These are phyloP conservation scores for Syzygium grande DNA, from an alignment of 345 rosid species.

Conservation along the genomic window DNA sequence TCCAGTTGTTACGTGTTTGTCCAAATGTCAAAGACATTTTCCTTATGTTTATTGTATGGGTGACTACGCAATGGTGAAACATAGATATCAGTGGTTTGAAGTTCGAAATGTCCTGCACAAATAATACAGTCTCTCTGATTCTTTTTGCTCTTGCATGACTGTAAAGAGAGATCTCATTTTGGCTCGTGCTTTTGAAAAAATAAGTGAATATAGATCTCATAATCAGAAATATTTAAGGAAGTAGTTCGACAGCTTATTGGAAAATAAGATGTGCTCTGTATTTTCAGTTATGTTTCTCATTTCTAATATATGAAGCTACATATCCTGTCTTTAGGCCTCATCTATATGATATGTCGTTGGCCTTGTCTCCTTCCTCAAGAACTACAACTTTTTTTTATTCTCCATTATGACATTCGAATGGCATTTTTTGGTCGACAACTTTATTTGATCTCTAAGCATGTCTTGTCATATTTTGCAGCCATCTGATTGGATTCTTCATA, in stretches of 20 bases:
- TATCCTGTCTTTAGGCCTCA: not conserved
- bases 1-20: not conserved
- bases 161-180: not conserved
- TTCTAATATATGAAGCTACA: not conserved
- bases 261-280: not conserved
- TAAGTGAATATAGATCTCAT: not conserved
- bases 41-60: not conserved
- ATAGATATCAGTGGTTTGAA: not conserved
- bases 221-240: not conserved
- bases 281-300: not conserved
- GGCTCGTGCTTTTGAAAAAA: not conserved
- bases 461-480: constrained; percentile 39
- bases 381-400: not conserved
- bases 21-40: not conserved
- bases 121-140: not conserved
- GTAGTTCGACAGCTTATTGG: not conserved
- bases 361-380: not conserved
- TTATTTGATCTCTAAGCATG: not conserved
- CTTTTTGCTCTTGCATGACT: not conserved
- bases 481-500: constrained; percentile 95
- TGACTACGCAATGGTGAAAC: not conserved
- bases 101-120: not conserved
- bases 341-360: not conserved
- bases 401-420: not conserved
- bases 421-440: not conserved